A percentile compares a stretch with the other conserved stretches of the same genome.
Evolutionary conservation across 2,329 filamentous ascomycete genomes (phyloP).

Genomic region (Spiromastix sp.): DNA sequence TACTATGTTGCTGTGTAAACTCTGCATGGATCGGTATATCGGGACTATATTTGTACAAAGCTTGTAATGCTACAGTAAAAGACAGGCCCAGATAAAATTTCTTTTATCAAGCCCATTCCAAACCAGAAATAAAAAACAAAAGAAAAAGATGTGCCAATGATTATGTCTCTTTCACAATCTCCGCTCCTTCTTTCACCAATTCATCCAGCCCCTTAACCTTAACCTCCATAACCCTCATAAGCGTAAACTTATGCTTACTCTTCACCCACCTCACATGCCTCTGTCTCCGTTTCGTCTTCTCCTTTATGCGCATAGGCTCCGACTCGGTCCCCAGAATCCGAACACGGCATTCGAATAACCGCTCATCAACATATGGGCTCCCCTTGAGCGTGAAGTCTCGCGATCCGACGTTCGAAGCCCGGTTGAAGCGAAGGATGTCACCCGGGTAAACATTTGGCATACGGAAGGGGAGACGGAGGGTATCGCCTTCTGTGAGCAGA

Average conservation of each 20-base stretch:
- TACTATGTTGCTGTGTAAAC: conserved; percentile 2
- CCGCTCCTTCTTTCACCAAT: conserved; percentile 35
- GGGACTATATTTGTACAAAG: background rate
- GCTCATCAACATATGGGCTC: conserved; percentile 69
- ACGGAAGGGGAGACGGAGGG: conserved; percentile 65
- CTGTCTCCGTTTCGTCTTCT: conserved; percentile 71
- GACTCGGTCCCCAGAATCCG: conserved; percentile 75
- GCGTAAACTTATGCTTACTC: conserved; percentile 87
- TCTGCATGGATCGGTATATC: background rate
- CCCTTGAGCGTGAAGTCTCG: conserved; percentile 85
- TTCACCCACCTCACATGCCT: conserved; percentile 59
- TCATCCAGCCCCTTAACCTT: conserved; percentile 52
- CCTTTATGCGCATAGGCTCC: conserved; percentile 64
- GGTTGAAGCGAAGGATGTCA: conserved; percentile 78
- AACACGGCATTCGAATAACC: conserved; percentile 74
- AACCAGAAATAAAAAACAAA: background rate
- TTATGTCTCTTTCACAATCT: conserved; percentile 21
- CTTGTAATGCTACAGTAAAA: background rate
- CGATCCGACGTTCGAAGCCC: conserved; percentile 70
- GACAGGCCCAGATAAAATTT: too few species aligned
- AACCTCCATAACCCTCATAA: conserved; percentile 74
- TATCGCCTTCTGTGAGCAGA: conserved; percentile 53
- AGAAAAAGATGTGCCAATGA: too few species aligned
- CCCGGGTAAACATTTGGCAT: conserved; percentile 69
- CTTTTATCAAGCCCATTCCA: too few species aligned